Base-by-base conservation (phyloP, 768 basidiomycete species). In the Panaeolus papilionaceus region DNA sequence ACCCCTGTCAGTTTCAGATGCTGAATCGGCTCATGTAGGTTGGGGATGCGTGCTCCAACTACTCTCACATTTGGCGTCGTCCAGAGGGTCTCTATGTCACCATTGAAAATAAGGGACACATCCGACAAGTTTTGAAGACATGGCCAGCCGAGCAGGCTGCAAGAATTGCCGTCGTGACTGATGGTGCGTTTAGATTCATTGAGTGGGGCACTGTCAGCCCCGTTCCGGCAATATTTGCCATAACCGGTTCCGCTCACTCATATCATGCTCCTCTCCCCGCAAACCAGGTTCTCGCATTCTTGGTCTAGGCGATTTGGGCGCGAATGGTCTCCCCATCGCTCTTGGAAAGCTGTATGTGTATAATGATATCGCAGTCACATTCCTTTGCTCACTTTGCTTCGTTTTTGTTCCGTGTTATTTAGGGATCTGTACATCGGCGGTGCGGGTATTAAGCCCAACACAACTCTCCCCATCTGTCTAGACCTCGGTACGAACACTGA, bases 401-500 rank as follows among this genome's bases (percentile, higher is more conserved):
- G 11, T 38, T 64, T 33, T 23, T 63, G 44, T 28, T 26, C 20
- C 62, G 38, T 58, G 38, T 23, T 54, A 28, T 42, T 63, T 66
- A 88, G 87, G 66, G 87, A 88, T 68, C 80, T 93, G 23, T 93
- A 93, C 74, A 82, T 92, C 67, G 91, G 87, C 5, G 90, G 88
- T 14, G 91, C 90, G 18, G 92, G 92, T 23, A 86, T 88, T 66
- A 83, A 82, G 65, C 85, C 89, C 11, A 73, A 73, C 26, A 85
- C 82, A 14, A 85, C 86, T 12, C 77, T 92, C 16, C 91, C 91
- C 12, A 89, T 92, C 64, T 88, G 88, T 68, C 82, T 90, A 64
- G 92, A 93, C 78, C 83, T 93, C 47, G 92, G 92, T 20, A 93
- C 92, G 11, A 92, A 93, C 77, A 92, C 89, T 47, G 80, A 87